Conservation (phyloP, 176 grass and related monocot species). For the Raddia guianensis region DNA sequence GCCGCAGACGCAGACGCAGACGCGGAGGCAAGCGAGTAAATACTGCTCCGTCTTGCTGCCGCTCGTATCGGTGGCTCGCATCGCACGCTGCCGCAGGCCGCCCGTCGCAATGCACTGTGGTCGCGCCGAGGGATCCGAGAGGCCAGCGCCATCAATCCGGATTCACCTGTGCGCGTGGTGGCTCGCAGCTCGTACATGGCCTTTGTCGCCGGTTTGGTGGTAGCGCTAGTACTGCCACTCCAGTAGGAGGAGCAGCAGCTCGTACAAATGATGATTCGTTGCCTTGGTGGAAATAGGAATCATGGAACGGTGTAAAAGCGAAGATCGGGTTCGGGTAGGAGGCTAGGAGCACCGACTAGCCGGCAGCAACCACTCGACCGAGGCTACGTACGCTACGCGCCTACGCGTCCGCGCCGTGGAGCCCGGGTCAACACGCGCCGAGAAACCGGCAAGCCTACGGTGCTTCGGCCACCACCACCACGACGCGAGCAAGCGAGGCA, state of each 20-base stretch:
- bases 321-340: not conserved
- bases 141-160: conserved; percentile 28
- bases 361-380: no score
- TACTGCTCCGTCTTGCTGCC: not conserved
- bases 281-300: not conserved
- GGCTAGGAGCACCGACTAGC: not conserved
- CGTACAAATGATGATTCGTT: not conserved
- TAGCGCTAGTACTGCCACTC: no score
- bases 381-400: no score
- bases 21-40: not conserved
- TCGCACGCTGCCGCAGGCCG: not conserved
- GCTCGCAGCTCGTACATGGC: not conserved
- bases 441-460: not conserved
- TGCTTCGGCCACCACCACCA: not conserved
- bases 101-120: no score
- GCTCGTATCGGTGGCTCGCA: not conserved
- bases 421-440: not conserved
- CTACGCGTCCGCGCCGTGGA: not conserved
- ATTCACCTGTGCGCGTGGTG: not conserved
- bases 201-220: not conserved
- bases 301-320: not conserved
- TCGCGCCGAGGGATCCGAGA: conserved; percentile 11
- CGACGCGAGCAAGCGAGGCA: not conserved
- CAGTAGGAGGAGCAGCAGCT: no score
- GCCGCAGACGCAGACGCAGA: not conserved